Base-by-base conservation (phyloP, 1,284 basidiomycete species). In the Ustilago vetiveriae region DNA sequence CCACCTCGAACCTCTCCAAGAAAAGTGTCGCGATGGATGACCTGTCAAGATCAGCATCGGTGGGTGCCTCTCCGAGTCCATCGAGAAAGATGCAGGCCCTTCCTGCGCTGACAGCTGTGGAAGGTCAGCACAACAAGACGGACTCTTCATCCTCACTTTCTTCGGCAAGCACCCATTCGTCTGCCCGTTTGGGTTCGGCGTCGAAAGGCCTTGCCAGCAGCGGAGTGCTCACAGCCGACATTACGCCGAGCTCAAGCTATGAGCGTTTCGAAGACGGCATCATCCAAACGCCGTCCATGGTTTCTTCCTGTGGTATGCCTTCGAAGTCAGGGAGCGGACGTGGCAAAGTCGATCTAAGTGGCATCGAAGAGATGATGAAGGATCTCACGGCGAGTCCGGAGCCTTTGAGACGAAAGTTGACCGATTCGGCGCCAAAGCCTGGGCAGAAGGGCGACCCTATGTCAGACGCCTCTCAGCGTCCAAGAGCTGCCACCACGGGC, bases 221-320 rank as follows among this genome's bases (percentile, higher is more conserved):
- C 8, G 47, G 33, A n/a, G 39, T 42, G n/a, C 23, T 16, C 17
- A 45, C 44, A 3, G 17, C 55, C 22, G 51, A 49, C 32, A 64
- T 75, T 10, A 75, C 73, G 41, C 73, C 73, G 13, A 75, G 73
- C 54, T 59, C 73, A 38, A 75, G 73, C 53, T 75, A 56, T 33
- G 70, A 67, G 27, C 53, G 40, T 3, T 54, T 66, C 30, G 40
- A 51, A 9, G 58, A 69, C 22, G 54, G 26, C 14, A 37, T 23
- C 8, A 32, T 21, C 17, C 19, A 16, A 10, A 7, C 39, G 11
- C 19, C n/a, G n/a, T n/a, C n/a, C 42, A 50, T 16, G n/a, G 16
- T 2, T 19, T 38, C 24, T 16, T 46, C 13, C 29, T 16, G 17
- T 13, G 27, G 24, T 10, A n/a, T 21, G 35, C 17, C 44, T 24